Conservation (phyloP, 177 flowering plant species). For the Vitis hybrid region DNA sequence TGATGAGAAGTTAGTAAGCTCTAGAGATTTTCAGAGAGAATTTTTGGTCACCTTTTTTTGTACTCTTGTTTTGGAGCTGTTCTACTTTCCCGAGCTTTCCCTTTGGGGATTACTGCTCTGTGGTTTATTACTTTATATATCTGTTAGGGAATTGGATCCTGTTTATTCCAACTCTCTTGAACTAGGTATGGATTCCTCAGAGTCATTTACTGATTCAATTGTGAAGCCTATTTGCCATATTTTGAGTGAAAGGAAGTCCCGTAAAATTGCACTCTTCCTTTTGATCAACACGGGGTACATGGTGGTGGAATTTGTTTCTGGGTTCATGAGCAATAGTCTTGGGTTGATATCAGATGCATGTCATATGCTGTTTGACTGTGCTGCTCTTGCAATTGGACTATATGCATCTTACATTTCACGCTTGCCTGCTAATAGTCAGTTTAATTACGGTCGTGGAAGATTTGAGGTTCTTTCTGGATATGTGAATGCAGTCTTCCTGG, state of each 20-base stretch:
- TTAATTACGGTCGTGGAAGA: constrained; percentile 93
- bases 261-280: constrained; percentile 92
- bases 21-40: constrained; percentile 63
- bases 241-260: constrained; percentile 84
- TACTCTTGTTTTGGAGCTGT: constrained; percentile 74
- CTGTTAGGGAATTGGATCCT: constrained; percentile 68
- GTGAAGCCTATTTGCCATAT: constrained; percentile 80
- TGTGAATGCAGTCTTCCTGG: constrained; percentile 91
- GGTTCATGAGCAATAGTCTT: constrained; percentile 97
- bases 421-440: constrained; percentile 85
- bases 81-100: constrained; percentile 85
- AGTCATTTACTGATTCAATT: constrained; percentile 36
- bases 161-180: constrained; percentile 38
- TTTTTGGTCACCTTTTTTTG: constrained; percentile 74
- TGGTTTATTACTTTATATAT: constrained; percentile 66
- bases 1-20: constrained; percentile 53
- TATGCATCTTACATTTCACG: constrained; percentile 94
- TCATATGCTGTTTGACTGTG: constrained; percentile 99
- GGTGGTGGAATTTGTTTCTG: constrained; percentile 94
- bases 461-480: constrained; percentile 97
- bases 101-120: constrained; percentile 76
- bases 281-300: constrained; percentile 86
- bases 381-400: constrained; percentile 93
- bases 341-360: constrained; percentile 99
- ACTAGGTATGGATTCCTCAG: constrained; percentile 59